Percentiles rank a stretch among this genome's conserved stretches.
Evolutionary conservation across 2,329 filamentous ascomycete species (phyloP).

Genomic region (Pezicula carpinea): DNA sequence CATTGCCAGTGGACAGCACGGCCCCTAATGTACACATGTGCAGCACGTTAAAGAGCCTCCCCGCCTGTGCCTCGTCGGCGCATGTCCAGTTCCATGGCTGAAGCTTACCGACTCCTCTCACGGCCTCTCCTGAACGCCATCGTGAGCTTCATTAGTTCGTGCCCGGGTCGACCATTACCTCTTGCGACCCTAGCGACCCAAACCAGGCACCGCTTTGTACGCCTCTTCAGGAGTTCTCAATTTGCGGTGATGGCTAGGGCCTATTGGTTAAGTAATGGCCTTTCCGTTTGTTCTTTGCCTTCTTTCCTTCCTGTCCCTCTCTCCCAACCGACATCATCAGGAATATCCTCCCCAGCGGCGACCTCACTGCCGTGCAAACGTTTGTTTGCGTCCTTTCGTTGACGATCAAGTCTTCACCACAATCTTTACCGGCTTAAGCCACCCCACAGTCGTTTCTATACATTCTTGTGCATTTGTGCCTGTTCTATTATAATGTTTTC

Average conservation of each 20-base stretch:
- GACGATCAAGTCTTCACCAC: slow-evolving; percentile 21
- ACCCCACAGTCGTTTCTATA: slow-evolving; percentile 23
- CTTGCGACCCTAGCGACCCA: neutral
- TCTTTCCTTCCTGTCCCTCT: slow-evolving; percentile 6
- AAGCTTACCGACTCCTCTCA: slow-evolving; percentile 5
- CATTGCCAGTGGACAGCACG: neutral
- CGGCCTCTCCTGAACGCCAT: neutral
- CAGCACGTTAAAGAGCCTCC: neutral
- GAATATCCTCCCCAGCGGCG: slow-evolving; percentile 15
- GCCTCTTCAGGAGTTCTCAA: neutral
- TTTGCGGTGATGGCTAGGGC: slow-evolving; percentile 1
- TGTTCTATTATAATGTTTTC: slow-evolving; percentile 25
- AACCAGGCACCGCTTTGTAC: slow-evolving; percentile 1
- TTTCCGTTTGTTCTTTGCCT: slow-evolving; percentile 6
- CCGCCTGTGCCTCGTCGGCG: slow-evolving; percentile 3
- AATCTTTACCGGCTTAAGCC: slow-evolving; percentile 24
- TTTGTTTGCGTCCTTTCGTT: slow-evolving; percentile 32
- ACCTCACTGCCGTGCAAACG: slow-evolving; percentile 23
- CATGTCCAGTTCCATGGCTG: neutral
- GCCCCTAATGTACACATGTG: no score
- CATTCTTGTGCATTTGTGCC: slow-evolving; percentile 9
- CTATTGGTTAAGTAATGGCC: slow-evolving; percentile 15
- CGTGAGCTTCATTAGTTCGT: neutral
- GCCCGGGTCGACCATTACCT: neutral
- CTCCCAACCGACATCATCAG: slow-evolving; percentile 15